These are phyloP conservation scores for Nitzschia sp. DNA, from an alignment of 108 stramenopile species.

Conservation along the genomic window DNA sequence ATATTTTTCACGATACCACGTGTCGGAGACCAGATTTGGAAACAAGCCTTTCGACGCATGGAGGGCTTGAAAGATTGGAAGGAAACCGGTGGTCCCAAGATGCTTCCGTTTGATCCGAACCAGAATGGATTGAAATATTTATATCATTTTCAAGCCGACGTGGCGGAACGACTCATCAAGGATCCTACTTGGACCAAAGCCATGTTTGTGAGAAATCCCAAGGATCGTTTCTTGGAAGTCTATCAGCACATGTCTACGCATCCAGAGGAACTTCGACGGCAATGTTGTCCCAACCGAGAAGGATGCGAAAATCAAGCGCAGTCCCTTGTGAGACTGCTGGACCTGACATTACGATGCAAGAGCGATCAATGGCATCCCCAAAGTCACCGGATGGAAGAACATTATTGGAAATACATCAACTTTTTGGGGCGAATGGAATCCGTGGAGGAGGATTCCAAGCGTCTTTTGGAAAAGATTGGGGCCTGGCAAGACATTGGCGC, in stretches of 20 bases:
- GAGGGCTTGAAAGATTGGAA: slow-evolving; percentile 38
- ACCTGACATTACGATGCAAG: slow-evolving; percentile 26
- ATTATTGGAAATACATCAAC: slow-evolving; percentile 47
- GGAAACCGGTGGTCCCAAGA: slow-evolving; percentile 11
- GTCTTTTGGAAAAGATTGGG: slow-evolving; percentile 36
- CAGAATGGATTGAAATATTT: slow-evolving; percentile 57
- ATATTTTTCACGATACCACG: slow-evolving; percentile 56
- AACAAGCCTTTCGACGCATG: slow-evolving; percentile 62
- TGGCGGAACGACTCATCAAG: slow-evolving; percentile 52
- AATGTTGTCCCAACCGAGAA: slow-evolving; percentile 22
- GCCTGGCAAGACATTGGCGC: slow-evolving; percentile 52
- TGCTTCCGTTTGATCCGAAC: slow-evolving; percentile 38
- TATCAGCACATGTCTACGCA: slow-evolving; percentile 16
- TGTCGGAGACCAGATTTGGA: slow-evolving; percentile 43
- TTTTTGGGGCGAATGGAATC: slow-evolving; percentile 50
- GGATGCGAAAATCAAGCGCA: slow-evolving; percentile 15
- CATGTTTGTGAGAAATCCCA: slow-evolving; percentile 66
- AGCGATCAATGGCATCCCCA: slow-evolving; percentile 51
- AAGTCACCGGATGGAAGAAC: slow-evolving; percentile 38
- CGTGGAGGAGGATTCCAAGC: slow-evolving; percentile 34
- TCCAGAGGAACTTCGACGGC: slow-evolving; percentile 12
- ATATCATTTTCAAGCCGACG: slow-evolving; percentile 43
- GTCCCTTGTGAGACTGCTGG: slow-evolving; percentile 10
- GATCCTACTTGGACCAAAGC: slow-evolving; percentile 60
- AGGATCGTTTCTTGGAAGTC: slow-evolving; percentile 57